These are phyloP conservation scores for Pythium vanterpoolii DNA, from an alignment of 352 stramenopile species.

Conservation along the genomic window DNA sequence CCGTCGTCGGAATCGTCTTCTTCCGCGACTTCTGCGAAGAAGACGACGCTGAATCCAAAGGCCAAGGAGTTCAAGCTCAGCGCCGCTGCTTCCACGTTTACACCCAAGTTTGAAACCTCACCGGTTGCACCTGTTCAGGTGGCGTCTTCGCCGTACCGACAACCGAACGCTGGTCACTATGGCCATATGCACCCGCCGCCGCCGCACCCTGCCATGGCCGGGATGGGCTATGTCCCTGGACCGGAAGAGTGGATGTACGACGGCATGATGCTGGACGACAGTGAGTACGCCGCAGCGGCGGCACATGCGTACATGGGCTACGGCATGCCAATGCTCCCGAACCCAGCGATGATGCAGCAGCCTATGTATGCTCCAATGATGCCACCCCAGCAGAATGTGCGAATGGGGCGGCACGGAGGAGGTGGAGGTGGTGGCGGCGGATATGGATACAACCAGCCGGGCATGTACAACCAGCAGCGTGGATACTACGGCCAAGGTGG, in stretches of 20 bases:
- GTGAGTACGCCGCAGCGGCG: slow-evolving; percentile 42
- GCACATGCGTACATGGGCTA: slow-evolving; percentile 68
- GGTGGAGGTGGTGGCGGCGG: slow-evolving; percentile 15
- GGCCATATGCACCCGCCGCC: slow-evolving; percentile 33
- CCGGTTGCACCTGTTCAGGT: slow-evolving; percentile 4
- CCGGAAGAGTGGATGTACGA: slow-evolving; percentile 83
- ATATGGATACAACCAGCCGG: slow-evolving; percentile 48
- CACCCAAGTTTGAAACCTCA: slow-evolving; percentile 45
- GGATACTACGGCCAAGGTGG: slow-evolving; percentile 52
- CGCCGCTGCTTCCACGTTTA: slow-evolving; percentile 59
- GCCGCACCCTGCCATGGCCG: slow-evolving; percentile 30
- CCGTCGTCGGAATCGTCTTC: background rate
- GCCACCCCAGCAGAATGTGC: slow-evolving; percentile 56
- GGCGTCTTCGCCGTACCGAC: slow-evolving; percentile 45
- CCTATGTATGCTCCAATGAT: slow-evolving; percentile 70
- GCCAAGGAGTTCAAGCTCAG: slow-evolving; percentile 88
- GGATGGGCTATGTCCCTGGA: slow-evolving; percentile 44
- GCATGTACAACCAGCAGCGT: slow-evolving; percentile 44
- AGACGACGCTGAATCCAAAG: slow-evolving; percentile 83
- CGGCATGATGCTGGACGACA: slow-evolving; percentile 39
- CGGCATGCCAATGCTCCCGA: slow-evolving; percentile 51
- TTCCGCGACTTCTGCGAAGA: background rate
- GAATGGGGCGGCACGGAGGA: slow-evolving; percentile 27
- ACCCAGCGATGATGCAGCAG: slow-evolving; percentile 58
- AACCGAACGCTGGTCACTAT: slow-evolving; percentile 30